Percentiles rank a stretch among this genome's conserved stretches.
Evolutionary conservation across 108 stramenopile genomes (phyloP).

Genomic region (Pseudonitzschia pungens): DNA sequence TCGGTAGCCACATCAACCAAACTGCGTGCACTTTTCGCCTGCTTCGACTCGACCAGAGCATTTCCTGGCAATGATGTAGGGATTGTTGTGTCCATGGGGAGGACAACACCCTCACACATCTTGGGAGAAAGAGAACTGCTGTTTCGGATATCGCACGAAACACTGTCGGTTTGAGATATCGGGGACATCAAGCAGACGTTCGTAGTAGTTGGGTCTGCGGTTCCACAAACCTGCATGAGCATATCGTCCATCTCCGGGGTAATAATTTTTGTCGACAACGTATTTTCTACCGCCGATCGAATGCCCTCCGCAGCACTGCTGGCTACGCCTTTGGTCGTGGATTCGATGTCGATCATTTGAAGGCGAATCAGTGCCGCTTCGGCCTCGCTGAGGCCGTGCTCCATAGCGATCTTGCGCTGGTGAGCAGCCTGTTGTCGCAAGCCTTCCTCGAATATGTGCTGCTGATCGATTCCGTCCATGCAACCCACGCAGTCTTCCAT

Average conservation of each 20-base stretch:
- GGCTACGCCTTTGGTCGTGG: too few species aligned
- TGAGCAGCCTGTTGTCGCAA: slow-evolving; percentile 4
- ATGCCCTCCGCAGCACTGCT: slow-evolving; percentile 10
- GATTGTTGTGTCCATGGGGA: slow-evolving; percentile 17
- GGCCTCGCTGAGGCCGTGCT: slow-evolving; percentile 14
- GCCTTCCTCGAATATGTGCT: slow-evolving; percentile 22
- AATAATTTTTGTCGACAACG: not conserved
- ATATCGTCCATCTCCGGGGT: not conserved
- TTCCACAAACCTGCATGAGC: slow-evolving; percentile 7
- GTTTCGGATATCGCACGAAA: not conserved
- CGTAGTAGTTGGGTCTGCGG: not conserved
- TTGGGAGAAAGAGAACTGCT: slow-evolving; percentile 3
- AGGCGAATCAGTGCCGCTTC: slow-evolving; percentile 25
- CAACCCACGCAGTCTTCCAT: slow-evolving; percentile 30
- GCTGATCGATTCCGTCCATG: slow-evolving; percentile 24
- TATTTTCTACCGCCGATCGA: slow-evolving; percentile 14
- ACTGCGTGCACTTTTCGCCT: not conserved
- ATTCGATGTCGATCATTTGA: slow-evolving; percentile 1
- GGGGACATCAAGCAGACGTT: too few species aligned
- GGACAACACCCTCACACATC: slow-evolving; percentile 3
- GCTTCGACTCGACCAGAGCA: not conserved
- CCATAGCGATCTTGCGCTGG: not conserved
- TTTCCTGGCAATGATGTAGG: slow-evolving; percentile 9
- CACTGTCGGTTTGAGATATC: not conserved
- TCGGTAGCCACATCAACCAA: slow-evolving; percentile 17